Evolutionary conservation across 441 rosid genomes (phyloP).

Genomic region (Populus hybrid): DNA sequence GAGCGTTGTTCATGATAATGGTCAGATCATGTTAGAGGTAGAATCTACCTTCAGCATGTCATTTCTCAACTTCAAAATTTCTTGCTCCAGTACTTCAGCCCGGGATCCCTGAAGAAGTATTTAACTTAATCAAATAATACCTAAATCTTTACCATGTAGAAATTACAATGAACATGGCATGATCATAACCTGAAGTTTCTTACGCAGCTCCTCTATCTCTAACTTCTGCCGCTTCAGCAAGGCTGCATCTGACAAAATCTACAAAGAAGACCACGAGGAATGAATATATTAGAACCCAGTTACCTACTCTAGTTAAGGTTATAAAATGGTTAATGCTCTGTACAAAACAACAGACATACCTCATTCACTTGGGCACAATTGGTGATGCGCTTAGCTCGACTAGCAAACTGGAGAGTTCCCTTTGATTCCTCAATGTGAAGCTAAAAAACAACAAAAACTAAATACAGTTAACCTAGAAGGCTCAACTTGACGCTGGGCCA

Average conservation of each 20-base stretch:
- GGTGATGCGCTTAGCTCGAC: constrained; percentile 89
- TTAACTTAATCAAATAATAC: constrained; percentile 22
- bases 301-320: neutral
- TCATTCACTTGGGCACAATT: constrained; percentile 96
- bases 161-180: neutral
- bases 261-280: constrained; percentile 12
- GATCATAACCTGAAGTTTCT: constrained; percentile 73
- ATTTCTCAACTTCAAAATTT: constrained; percentile 78
- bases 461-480: neutral
- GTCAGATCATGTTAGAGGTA: constrained; percentile 15
- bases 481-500: neutral
- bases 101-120: constrained; percentile 67
- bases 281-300: neutral
- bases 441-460: constrained; percentile 32
- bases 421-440: constrained; percentile 88
- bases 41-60: constrained; percentile 79
- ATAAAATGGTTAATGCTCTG: neutral
- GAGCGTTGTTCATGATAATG: neutral
- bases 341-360: constrained; percentile 39
- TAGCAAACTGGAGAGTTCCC: constrained; percentile 92
- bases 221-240: constrained; percentile 82
- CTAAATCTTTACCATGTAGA: constrained; percentile 1
- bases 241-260: constrained; percentile 96
- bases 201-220: constrained; percentile 87
- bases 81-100: constrained; percentile 84